Evolutionary conservation across 2,329 filamentous ascomycete genomes (phyloP), one percentile per base, ranked within the genome.

Genomic region (Coniosporium tulheliwenetii): DNA sequence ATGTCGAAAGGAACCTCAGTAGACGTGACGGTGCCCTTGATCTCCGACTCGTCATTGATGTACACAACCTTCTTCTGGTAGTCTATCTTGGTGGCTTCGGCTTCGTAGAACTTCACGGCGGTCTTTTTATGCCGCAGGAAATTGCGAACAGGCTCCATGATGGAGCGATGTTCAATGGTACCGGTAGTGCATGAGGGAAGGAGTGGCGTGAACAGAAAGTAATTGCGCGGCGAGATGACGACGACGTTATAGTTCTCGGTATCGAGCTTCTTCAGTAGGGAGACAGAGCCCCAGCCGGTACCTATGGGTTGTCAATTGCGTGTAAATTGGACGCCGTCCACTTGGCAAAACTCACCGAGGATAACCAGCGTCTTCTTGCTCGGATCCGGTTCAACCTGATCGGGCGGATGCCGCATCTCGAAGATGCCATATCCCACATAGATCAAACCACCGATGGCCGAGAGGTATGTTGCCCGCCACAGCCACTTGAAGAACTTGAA

Each of bases 191-290:
- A 98, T 58, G 89, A 96, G 49, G 91, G 91, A 46, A 98, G 77
- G 44, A 98, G 78, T 45, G 91, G 91, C 29, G 91, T 98, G 74
- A 98, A 98, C 52, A 98, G 81, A 79, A 98, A 98, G 76, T 94
- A 98, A 70, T 98, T 98, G 60, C 91, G 85, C 41, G 91, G 91
- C 39, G 91, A 96, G 62, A 98, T 85, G 61, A 98, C 86, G 58
- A 96, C 65, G 63, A 96, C 89, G 63, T 98, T 96, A 77, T 96
- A 98, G 74, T 96, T 93, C 63, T 93, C 84, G 46, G 89, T 95
- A 59, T 98, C 87, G 64, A 98, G 83, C 62, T 93, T 95, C 77
- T 98, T 98, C 50, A 98, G 77, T 45, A 98, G 79, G 45, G 89
- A 93, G 55, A 98, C 85, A 36, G 89, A 85, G 52, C 80, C 91